Evolutionary conservation across 2,329 filamentous ascomycete genomes (phyloP).

Genomic region (Monosporascus cannonballus): DNA sequence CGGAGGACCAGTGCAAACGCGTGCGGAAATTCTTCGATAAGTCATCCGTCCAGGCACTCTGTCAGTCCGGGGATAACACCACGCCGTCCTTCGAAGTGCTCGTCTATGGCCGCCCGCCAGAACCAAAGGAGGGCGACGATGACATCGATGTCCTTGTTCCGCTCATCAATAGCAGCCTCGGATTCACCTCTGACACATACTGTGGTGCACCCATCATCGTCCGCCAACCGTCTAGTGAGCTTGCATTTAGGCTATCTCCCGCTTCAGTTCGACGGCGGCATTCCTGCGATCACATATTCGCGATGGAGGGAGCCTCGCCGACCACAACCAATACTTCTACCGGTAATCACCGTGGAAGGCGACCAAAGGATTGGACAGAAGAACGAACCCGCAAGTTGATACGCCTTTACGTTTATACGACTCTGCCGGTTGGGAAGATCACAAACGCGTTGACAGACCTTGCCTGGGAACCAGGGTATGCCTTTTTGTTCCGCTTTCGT

Average conservation of each 20-base stretch:
- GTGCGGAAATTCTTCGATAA: conserved; percentile 1
- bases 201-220: not conserved
- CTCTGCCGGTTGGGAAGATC: conserved; percentile 44
- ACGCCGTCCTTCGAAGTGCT: too few relatives aligned
- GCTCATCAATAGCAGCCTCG: not conserved
- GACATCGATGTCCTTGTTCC: not conserved
- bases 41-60: not conserved
- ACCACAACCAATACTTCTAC: conserved; percentile 20
- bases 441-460: conserved; percentile 40
- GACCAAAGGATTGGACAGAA: conserved; percentile 50
- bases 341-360: conserved; percentile 31
- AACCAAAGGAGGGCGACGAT: not conserved
- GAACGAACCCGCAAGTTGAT: conserved; percentile 47
- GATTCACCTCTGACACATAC: not conserved
- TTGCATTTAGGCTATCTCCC: too few relatives aligned
- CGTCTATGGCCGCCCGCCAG: too few relatives aligned
- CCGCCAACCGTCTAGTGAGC: not conserved
- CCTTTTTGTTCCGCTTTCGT: conserved; percentile 2
- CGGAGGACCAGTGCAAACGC: not conserved
- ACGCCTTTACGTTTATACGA: conserved; percentile 52
- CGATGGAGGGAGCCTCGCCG: conserved; percentile 22
- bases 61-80: too few relatives aligned
- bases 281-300: not conserved
- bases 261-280: too few relatives aligned
- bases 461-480: conserved; percentile 41